phyloP scores from a whole-genome alignment of 2,329 filamentous ascomycete species.

The Diaporthe citrichinensis region DNA sequence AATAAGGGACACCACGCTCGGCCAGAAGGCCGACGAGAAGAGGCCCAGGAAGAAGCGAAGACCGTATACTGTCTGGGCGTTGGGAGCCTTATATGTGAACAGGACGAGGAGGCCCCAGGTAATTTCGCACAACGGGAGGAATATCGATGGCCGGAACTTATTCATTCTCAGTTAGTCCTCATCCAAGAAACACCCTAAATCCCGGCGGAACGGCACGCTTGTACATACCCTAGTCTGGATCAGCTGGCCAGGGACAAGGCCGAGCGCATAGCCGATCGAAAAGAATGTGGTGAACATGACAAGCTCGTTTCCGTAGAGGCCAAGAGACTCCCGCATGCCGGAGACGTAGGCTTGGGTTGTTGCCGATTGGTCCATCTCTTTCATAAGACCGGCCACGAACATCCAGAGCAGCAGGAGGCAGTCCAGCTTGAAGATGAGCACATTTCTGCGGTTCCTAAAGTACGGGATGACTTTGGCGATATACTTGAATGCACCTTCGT shows the following conservation, averaged over 20 bases:
- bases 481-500: conserved; percentile 25
- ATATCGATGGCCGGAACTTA: conserved; percentile 43
- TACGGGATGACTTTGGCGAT: conserved; percentile 44
- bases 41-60: conserved; percentile 55
- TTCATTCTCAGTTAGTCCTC: background rate
- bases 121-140: conserved; percentile 56
- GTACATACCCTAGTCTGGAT: conserved; percentile 41
- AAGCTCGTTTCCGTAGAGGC: conserved; percentile 32
- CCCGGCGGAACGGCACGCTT: background rate
- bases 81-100: conserved; percentile 48
- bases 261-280: conserved; percentile 32
- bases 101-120: conserved; percentile 48
- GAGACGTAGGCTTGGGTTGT: conserved; percentile 55
- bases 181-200: background rate
- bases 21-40: conserved; percentile 52
- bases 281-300: conserved; percentile 34
- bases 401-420: conserved; percentile 54
- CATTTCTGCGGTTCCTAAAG: conserved; percentile 51
- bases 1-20: conserved; percentile 55
- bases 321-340: conserved; percentile 49
- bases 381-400: conserved; percentile 54
- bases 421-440: conserved; percentile 53
- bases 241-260: conserved; percentile 30
- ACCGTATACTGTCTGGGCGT: conserved; percentile 51
- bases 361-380: conserved; percentile 55